Base-by-base conservation (phyloP, 345 rosid genomes). In the Acer campestre region DNA sequence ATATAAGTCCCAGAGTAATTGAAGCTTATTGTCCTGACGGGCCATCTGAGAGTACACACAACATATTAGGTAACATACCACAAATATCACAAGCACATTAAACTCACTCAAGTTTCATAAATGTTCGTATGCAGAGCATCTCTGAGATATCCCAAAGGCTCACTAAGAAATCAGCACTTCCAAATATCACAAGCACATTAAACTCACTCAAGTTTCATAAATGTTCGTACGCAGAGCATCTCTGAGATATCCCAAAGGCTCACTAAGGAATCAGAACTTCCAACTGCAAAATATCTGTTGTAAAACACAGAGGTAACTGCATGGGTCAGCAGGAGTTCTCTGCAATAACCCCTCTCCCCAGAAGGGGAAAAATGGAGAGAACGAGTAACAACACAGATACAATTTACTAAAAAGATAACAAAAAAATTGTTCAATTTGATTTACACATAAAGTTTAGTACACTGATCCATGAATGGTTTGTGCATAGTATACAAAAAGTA, bases 231-330 rank as follows among this genome's bases (percentile, higher is more conserved):
- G 67, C 98, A 96, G 63, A 94, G 95, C 98, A 91, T 94, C 83
- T 92, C 92, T 74, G 94, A 87, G 77, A 96, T 92, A 86, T 92
- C 94, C 98, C 99, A 96, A 70, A 96, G 98, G 88, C 98, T 94
- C 81, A 96, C 99, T 61, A 96, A 86, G 67, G 99, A 94, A 89
- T 94, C 99, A 11, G 99, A 98, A 89, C 99, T 96, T 79, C 99
- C 99, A 35, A 96, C 97, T 68, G 98, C 98, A 88, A 96, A 96
- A 83, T 94, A 92, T 80, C 98, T 94, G 90, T 61, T 17, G 61
- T 48, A 59, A 58, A 10, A 58, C 61, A 63, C 51, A 69, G 40
- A 35, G 14, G 76, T 35, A 27, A 65, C 18, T 35, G 20, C 38
- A 76, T 35, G 14, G 38, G 38, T 66, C 53, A 18, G 46, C 48